These are phyloP conservation scores for Arachnomyces sp. DNA, from an alignment of 2,329 filamentous ascomycete species.

Conservation along the genomic window DNA sequence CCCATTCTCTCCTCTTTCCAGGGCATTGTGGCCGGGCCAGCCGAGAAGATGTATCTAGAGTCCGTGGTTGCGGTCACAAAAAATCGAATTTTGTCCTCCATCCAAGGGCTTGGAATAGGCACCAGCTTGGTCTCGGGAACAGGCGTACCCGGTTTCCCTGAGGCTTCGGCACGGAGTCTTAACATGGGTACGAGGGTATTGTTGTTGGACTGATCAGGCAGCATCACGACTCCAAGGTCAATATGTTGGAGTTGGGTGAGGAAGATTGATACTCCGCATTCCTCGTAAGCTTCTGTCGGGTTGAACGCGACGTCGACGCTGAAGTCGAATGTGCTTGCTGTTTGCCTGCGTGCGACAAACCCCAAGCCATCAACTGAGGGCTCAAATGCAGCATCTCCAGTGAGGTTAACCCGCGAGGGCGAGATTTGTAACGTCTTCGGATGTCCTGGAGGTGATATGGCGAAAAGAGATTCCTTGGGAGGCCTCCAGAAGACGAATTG, in stretches of 20 bases:
- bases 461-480: conserved; percentile 39
- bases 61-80: not conserved
- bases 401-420: conserved; percentile 47
- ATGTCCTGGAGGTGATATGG: conserved; percentile 36
- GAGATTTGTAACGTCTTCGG: conserved; percentile 39
- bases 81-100: not conserved
- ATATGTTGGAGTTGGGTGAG: not conserved
- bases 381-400: conserved; percentile 33
- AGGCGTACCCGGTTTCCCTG: not conserved
- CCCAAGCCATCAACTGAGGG: not conserved
- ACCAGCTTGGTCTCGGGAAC: not conserved
- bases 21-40: not conserved
- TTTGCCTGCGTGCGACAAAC: not conserved
- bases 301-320: not conserved
- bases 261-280: not conserved
- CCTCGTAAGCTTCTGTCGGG: not conserved
- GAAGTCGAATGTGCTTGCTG: not conserved
- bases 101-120: not conserved
- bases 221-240: not conserved
- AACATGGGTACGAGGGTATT: not conserved
- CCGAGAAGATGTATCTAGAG: not conserved
- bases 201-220: not conserved
- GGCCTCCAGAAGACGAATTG: conserved; percentile 52
- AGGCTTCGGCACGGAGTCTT: not conserved
- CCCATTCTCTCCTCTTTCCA: not conserved